Evolutionary conservation across 2,329 filamentous ascomycete genomes (phyloP), one percentile per base, ranked within the genome.

Genomic region (Dactylonectria macrodidyma): DNA sequence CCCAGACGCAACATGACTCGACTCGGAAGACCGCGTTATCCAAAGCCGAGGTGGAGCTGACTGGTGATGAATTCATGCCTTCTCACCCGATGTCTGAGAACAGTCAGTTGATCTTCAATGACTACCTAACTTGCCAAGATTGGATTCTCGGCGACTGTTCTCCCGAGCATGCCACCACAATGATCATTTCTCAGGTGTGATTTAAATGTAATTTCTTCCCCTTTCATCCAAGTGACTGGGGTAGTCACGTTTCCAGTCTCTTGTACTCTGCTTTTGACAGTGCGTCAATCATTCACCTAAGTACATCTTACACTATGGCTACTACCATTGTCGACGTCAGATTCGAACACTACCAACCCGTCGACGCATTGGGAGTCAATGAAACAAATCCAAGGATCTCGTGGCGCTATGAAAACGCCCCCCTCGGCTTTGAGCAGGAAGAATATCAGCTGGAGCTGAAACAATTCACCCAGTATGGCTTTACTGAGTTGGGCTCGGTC

Each of bases 321-420:
- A 41, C 36, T 11, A 41, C 36, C 10, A 12, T 72, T 4, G 26
- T 67, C 3, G 65, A 73, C 19, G 65, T 73, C 26, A 38, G 52
- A 0, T 71, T 73, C 22, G 71, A 73, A 16, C 71, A 73, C 41
- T 73, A 73, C 26, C 71, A 62, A 6, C 41, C 38, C 0, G 44
- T 50, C 2, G 65, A 73, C 4, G 67, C 69, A 3, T 34, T 73
- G 19, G 71, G 71, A 5, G 52, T 72, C 1, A 69, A 73, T 16
- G 65, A 73, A 30, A 38, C 34, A 1, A 70, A 60, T 7, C 71
- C 71, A 34, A 67, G 71, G 5, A 71, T 73, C 12, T 73, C 71
- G 1, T 73, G 71, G 71, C 65, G 67, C 12, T 47, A 72, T 7
- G 51, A 59, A 24, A 65, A 73, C 11, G 71, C 65, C 11, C 67